Conservation (phyloP, 768 basidiomycete genomes). For the Mycena alexandri region DNA sequence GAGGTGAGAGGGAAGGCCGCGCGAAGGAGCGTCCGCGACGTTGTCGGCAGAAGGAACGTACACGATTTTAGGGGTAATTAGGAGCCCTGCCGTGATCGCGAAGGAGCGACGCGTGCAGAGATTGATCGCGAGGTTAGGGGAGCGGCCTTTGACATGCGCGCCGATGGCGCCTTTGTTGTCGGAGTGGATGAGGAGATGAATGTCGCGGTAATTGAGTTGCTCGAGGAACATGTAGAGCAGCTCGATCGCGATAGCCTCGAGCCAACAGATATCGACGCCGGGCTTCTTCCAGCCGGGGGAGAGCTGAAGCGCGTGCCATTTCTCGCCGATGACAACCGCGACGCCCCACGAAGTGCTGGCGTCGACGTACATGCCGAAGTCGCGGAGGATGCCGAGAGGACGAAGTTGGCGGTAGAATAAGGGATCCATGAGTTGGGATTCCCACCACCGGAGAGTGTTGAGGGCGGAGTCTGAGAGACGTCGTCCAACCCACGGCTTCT, state of each 20-base stretch:
- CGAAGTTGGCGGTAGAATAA: neutral
- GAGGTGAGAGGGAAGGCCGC: neutral
- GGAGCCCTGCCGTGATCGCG: neutral
- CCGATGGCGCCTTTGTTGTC: conserved; percentile 23
- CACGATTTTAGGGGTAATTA: neutral
- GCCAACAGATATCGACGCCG: conserved; percentile 19
- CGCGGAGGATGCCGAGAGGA: neutral
- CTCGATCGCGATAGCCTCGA: conserved; percentile 11
- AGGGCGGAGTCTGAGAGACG: neutral
- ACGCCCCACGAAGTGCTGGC: conserved; percentile 8
- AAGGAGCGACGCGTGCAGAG: conserved; percentile 3
- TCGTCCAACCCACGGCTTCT: neutral
- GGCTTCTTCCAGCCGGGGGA: neutral
- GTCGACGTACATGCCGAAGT: conserved; percentile 11
- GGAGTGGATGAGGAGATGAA: conserved; percentile 7
- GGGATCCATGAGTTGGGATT: neutral
- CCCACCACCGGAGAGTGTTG: conserved; percentile 6
- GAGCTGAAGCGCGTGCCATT: neutral
- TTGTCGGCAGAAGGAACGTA: conserved; percentile 9
- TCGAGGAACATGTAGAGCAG: neutral
- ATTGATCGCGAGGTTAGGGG: conserved; percentile 7
- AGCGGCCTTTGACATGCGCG: conserved; percentile 9
- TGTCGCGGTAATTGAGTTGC: neutral
- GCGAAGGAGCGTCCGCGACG: conserved; percentile 9
- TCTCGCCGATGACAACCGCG: neutral